Evolutionary conservation across 148 eudicot genomes (phyloP).

Genomic region (Cornus kousa): DNA sequence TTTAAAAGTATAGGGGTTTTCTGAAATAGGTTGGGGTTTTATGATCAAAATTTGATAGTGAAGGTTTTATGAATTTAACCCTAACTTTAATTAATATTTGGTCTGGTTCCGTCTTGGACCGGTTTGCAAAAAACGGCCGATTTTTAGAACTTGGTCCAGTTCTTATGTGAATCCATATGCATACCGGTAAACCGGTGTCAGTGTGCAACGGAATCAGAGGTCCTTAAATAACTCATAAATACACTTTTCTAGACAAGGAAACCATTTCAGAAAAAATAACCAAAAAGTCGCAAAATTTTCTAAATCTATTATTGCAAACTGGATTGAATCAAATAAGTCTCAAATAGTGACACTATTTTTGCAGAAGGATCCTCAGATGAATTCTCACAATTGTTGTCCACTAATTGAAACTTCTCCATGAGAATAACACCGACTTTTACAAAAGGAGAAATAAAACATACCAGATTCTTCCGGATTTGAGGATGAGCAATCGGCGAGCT

Average conservation of each 20-base stretch:
- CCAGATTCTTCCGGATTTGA: constrained; percentile 94
- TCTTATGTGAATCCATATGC: no score
- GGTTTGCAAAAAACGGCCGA: no score
- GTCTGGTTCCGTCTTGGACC: no score
- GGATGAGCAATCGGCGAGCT: constrained; percentile 97
- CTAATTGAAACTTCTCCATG: background rate
- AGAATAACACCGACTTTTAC: background rate
- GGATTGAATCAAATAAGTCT: background rate
- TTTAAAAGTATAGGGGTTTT: no score
- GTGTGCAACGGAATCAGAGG: no score
- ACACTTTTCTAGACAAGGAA: background rate
- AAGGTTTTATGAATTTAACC: no score
- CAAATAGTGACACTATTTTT: background rate
- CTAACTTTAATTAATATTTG: no score
- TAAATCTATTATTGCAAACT: background rate
- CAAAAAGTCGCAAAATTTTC: background rate
- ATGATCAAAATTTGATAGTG: no score
- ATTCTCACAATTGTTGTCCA: background rate
- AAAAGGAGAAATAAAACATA: constrained; percentile 15
- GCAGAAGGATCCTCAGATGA: background rate
- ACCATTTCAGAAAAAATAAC: background rate
- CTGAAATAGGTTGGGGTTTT: no score
- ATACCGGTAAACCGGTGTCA: no score
- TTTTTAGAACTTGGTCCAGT: no score
- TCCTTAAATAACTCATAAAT: no score